Evolutionary conservation across 768 basidiomycete species (phyloP).

Genomic region (Hysterangium stoloniferum): DNA sequence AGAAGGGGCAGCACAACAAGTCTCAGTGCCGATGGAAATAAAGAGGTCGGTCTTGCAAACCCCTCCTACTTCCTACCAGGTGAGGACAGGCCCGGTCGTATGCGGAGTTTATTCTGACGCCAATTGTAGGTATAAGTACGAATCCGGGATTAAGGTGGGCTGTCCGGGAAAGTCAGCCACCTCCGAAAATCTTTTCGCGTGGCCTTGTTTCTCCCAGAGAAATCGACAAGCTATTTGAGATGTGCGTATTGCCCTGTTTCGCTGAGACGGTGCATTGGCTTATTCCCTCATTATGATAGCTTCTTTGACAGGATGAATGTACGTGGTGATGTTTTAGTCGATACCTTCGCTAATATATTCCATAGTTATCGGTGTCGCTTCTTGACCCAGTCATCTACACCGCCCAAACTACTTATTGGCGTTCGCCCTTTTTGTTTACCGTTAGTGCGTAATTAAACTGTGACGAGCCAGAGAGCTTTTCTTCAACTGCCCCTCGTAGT

Average conservation of each 20-base stretch:
- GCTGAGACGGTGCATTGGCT: background rate
- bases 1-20: conserved; percentile 21
- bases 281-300: conserved; percentile 27
- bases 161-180: conserved; percentile 36
- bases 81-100: conserved; percentile 25
- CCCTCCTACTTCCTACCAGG: conserved; percentile 61
- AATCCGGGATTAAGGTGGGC: conserved; percentile 29
- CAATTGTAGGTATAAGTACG: conserved; percentile 19
- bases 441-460: conserved; percentile 51
- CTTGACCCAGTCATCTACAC: conserved; percentile 82
- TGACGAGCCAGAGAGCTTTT: background rate
- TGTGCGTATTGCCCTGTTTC: conserved; percentile 34
- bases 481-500: conserved; percentile 35
- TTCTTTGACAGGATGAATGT: conserved; percentile 67
- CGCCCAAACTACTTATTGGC: conserved; percentile 67
- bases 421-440: conserved; percentile 89
- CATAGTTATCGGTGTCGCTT: conserved; percentile 61
- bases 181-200: conserved; percentile 57
- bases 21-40: conserved; percentile 36
- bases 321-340: background rate
- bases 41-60: conserved; percentile 57
- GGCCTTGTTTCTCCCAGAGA: conserved; percentile 57
- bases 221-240: conserved; percentile 65
- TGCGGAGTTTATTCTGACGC: conserved; percentile 3
- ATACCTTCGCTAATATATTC: background rate